Evolutionary conservation across 1,139 yeast genomes (phyloP).

Genomic region (Yamadazyma triangularis): DNA sequence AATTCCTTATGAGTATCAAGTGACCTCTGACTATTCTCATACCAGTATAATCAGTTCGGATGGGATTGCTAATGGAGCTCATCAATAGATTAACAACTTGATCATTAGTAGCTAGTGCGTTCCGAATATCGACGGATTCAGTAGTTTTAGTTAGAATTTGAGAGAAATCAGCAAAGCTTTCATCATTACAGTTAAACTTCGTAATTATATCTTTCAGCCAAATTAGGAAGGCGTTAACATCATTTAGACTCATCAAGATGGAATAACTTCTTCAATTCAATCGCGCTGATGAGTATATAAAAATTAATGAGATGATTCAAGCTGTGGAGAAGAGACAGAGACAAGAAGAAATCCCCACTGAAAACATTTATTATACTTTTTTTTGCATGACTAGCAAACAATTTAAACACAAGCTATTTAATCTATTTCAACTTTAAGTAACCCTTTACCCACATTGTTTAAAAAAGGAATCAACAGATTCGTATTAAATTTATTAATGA

Average conservation of each 20-base stretch:
- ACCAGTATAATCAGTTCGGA: not conserved
- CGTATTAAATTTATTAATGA: conserved; percentile 17
- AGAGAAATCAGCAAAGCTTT: not conserved
- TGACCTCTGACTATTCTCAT: not conserved
- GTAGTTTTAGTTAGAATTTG: not conserved
- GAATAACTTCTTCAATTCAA: too few relatives aligned
- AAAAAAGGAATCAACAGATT: conserved; percentile 19
- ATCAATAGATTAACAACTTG: not conserved
- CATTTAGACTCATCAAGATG: too few relatives aligned
- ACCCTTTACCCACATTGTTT: conserved; percentile 22
- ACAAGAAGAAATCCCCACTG: too few relatives aligned
- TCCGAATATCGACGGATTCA: not conserved
- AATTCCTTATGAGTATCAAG: not conserved
- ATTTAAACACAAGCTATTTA: not conserved
- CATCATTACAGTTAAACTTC: not conserved
- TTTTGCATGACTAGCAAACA: too few relatives aligned
- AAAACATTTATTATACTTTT: too few relatives aligned
- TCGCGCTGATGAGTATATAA: too few relatives aligned
- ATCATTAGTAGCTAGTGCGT: not conserved
- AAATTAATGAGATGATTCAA: too few relatives aligned
- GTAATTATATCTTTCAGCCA: not conserved
- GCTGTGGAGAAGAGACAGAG: too few relatives aligned
- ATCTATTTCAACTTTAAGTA: conserved; percentile 13
- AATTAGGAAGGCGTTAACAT: too few relatives aligned
- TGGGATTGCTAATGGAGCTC: not conserved